Conservation (phyloP, 495 filamentous ascomycete genomes). For the Staphylotrichum longicolle region DNA sequence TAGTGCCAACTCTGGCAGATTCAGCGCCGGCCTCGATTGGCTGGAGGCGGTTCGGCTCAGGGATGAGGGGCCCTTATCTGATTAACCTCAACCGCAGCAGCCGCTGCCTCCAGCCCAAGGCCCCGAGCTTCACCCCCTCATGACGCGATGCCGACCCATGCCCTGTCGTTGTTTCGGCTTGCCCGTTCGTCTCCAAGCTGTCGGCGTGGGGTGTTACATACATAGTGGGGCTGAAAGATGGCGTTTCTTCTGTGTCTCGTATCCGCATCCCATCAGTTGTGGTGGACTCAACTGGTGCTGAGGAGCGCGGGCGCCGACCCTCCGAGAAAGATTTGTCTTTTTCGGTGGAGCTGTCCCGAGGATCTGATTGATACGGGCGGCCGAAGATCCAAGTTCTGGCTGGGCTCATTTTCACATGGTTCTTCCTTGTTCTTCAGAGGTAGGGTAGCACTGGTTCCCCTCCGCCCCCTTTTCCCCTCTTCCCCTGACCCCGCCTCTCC, state of each 20-base stretch:
- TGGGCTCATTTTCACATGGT: slow-evolving; percentile 7
- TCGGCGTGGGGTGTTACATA: not conserved
- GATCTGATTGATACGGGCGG: no score
- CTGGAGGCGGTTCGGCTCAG: not conserved
- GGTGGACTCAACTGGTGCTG: not conserved
- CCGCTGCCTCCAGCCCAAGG: not conserved
- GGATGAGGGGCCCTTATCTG: slow-evolving; percentile 1
- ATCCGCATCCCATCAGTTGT: no score
- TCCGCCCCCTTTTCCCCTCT: not conserved
- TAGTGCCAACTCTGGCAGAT: slow-evolving; percentile 6
- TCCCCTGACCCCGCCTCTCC: not conserved
- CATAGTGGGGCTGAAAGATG: no score
- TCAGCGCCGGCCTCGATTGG: not conserved
- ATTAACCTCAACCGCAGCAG: slow-evolving; percentile 9
- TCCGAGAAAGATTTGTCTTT: not conserved
- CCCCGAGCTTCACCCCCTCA: not conserved
- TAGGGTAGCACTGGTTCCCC: not conserved
- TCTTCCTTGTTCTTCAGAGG: not conserved
- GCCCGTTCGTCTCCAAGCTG: not conserved
- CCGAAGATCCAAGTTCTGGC: no score
- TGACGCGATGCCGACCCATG: slow-evolving; percentile 13
- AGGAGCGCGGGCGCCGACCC: not conserved
- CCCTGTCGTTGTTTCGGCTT: not conserved
- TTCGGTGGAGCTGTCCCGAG: not conserved
- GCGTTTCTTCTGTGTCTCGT: no score